Base-by-base conservation (phyloP, 179 eudicot genomes). In the Spergularia azorica region DNA sequence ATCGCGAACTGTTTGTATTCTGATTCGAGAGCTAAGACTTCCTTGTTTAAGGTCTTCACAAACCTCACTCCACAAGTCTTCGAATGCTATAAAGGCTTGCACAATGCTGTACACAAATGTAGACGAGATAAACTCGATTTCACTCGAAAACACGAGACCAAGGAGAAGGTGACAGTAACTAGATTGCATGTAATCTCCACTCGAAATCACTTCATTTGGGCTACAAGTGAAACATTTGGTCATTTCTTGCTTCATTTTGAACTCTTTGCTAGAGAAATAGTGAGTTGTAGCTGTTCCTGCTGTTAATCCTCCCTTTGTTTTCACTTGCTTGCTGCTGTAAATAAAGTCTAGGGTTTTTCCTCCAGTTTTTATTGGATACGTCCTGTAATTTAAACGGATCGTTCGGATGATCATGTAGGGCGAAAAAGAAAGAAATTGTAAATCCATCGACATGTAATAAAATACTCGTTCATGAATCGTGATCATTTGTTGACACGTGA, bases 201-300 rank as follows among this genome's bases (percentile, higher is more conserved):
- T 71, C 2, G 88, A 86, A 17, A 91, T 88, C 16, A 91, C 96
- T 77, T 82, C 89, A 9, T 73, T 70, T 0, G 96, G 96, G 79
- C 92, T 91, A 55, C 94, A 88, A 55, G 90, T 88, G 82, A 79
- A 89, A 9, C 86, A 77, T n/a, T 82, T 88, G n/a, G 89, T 86
- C 51, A 80, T 66, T 16, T 84, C 72, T 63, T 88, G 92, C 76
- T 81, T 90, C 52, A 79, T 74, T 66, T 79, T 87, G 90, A 91
- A 91, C 77, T 91, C 91, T 32, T 84, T 84, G 72, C 94, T 91
- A 12, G 86, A 80, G 43, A 82, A 91, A 14, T 84, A 86, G 75
- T 91, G 94, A 10, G 94, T 91, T 62, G 96, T 91, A 20, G 96
- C 96, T 50, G 94, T 90, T 66, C 96, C 96, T 20, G 83, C 88